These are phyloP conservation scores for Paspalum notatum DNA, from an alignment of 176 grass and related monocot genomes.

Conservation along the genomic window DNA sequence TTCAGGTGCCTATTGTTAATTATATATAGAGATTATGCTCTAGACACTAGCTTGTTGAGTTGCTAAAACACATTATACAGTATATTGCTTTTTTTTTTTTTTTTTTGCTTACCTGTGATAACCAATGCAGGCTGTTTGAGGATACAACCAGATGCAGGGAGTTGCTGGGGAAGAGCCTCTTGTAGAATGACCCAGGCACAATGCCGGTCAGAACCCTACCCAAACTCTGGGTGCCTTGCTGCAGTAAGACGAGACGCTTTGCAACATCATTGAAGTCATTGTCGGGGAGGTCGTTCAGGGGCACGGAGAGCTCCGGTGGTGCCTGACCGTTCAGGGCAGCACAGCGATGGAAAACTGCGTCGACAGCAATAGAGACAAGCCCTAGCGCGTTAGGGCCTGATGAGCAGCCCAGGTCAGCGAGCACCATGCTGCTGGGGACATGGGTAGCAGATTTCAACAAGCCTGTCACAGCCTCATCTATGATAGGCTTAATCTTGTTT, in stretches of 20 bases:
- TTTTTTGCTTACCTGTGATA: slow-evolving; percentile 36
- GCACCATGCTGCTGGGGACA: neutral
- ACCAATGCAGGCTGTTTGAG: slow-evolving; percentile 34
- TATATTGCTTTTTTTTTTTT: neutral
- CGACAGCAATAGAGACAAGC: neutral
- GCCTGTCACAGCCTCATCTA: slow-evolving; percentile 22
- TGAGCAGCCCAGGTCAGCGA: slow-evolving; percentile 30
- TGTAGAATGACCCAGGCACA: slow-evolving; percentile 39
- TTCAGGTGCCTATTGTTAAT: slow-evolving; percentile 26
- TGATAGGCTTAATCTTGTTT: slow-evolving; percentile 2
- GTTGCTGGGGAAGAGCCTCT: slow-evolving; percentile 29
- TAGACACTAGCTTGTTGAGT: neutral
- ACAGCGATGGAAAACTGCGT: neutral
- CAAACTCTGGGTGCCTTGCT: neutral
- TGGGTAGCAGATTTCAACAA: neutral
- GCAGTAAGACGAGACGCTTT: neutral
- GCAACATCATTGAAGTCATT: slow-evolving; percentile 44
- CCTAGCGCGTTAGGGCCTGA: slow-evolving; percentile 27
- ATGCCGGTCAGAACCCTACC: slow-evolving; percentile 5
- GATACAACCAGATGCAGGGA: slow-evolving; percentile 31
- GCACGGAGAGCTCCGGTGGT: neutral
- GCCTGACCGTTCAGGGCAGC: neutral
- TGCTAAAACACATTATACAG: neutral
- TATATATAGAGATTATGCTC: too few relatives aligned
- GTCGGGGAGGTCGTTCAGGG: slow-evolving; percentile 36